These are phyloP conservation scores for Camellia oleifera DNA, from an alignment of 179 eudicot species.

Conservation along the genomic window DNA sequence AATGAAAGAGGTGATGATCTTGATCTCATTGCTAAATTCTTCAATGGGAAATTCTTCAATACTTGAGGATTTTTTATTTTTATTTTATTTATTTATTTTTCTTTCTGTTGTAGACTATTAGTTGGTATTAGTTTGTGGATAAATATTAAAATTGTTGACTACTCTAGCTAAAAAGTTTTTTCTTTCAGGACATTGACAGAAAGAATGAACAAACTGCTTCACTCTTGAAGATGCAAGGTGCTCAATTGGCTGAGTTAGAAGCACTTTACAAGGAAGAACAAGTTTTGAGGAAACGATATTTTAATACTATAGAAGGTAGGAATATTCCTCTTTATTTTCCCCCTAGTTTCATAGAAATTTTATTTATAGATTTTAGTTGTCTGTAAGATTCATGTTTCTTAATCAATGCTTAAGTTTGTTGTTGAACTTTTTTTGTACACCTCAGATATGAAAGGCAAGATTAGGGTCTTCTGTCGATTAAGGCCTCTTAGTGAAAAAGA, in stretches of 20 bases:
- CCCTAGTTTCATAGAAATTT: not conserved
- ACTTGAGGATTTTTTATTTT: too few species aligned
- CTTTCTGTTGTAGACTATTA: not conserved
- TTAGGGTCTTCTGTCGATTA: constrained; percentile 88
- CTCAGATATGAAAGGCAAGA: constrained; percentile 96
- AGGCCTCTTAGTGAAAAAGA: constrained; percentile 89
- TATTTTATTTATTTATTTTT: not conserved
- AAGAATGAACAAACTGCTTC: constrained; percentile 97
- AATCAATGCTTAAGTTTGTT: not conserved
- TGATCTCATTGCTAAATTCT: not conserved
- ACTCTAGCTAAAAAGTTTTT: constrained; percentile 6
- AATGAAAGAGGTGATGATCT: constrained; percentile 75
- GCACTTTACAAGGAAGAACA: constrained; percentile 88
- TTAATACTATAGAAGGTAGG: constrained; percentile 87
- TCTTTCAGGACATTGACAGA: constrained; percentile 82
- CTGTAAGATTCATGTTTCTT: not conserved
- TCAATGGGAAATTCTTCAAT: not conserved
- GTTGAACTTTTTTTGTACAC: not conserved
- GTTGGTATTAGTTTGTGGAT: not conserved
- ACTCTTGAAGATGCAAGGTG: constrained; percentile 89
- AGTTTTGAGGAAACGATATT: constrained; percentile 78
- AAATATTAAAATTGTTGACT: not conserved
- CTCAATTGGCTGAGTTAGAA: constrained; percentile 83
- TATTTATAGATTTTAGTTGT: constrained; percentile 3
- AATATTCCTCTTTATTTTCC: not conserved